Percentiles rank a stretch among this genome's conserved stretches.
phyloP scores from a whole-genome alignment of 495 filamentous ascomycete genomes.

The Podospora fimiseda region DNA sequence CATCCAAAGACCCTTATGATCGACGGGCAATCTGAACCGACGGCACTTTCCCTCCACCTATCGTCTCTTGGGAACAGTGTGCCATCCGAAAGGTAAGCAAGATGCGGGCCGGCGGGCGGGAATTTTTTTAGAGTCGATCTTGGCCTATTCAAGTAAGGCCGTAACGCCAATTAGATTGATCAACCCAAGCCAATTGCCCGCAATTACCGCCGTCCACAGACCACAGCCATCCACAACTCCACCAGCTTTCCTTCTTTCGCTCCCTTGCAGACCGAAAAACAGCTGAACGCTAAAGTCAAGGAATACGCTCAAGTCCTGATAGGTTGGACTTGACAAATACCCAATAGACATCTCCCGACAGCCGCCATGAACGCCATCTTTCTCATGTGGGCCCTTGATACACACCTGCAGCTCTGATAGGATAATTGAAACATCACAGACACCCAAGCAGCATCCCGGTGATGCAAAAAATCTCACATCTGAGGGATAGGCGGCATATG shows the following conservation, averaged over 20 bases:
- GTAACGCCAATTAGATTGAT: neutral
- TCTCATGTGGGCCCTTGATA: neutral
- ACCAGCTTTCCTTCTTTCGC: constrained; percentile 1
- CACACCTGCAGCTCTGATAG: neutral
- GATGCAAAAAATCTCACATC: neutral
- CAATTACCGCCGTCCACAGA: neutral
- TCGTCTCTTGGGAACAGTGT: neutral
- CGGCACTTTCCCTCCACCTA: neutral
- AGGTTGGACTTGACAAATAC: neutral
- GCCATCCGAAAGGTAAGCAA: neutral
- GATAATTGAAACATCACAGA: neutral
- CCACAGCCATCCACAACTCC: neutral
- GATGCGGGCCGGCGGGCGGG: neutral
- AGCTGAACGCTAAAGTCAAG: constrained; percentile 10
- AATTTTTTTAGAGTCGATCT: neutral
- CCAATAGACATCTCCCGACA: neutral
- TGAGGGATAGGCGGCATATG: too few species aligned
- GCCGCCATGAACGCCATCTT: neutral
- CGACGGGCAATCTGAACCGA: neutral
- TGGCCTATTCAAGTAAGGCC: neutral
- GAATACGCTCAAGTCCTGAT: neutral
- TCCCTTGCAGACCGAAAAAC: constrained; percentile 11
- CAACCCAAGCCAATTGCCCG: neutral
- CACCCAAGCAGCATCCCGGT: neutral
- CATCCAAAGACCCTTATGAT: neutral